These are phyloP conservation scores for Ogataea parapolymorpha DNA, from an alignment of 805 yeast genomes.

Conservation along the genomic window DNA sequence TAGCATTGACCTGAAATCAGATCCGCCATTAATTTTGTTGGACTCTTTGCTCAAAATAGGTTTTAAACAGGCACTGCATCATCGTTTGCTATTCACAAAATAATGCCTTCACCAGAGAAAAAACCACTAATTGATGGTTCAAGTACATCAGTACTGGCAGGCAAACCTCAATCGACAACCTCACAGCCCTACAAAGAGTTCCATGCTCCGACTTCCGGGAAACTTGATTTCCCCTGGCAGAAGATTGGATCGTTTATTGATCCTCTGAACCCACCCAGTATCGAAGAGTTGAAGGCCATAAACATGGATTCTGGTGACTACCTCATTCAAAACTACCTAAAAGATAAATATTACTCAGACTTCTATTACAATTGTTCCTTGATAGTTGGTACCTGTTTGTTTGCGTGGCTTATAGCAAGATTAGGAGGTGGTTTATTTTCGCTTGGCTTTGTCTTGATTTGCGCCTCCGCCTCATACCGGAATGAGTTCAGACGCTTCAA, in stretches of 20 bases:
- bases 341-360: conserved; percentile 69
- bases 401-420: conserved; percentile 65
- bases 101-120: conserved; percentile 3
- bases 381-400: conserved; percentile 67
- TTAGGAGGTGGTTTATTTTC: conserved; percentile 64
- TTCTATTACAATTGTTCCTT: conserved; percentile 66
- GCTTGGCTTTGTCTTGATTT: conserved; percentile 54
- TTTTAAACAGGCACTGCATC: too few species aligned
- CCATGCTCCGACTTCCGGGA: conserved; percentile 13
- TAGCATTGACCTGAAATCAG: background rate
- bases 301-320: conserved; percentile 22
- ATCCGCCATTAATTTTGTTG: background rate
- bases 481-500: conserved; percentile 74
- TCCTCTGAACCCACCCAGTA: conserved; percentile 22
- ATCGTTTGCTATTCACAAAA: conserved; percentile 4
- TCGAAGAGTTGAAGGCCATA: conserved; percentile 17
- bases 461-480: conserved; percentile 64
- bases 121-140: background rate
- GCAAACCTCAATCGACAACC: background rate
- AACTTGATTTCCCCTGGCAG: conserved; percentile 33
- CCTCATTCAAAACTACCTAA: conserved; percentile 53
- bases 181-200: conserved; percentile 6
- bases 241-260: conserved; percentile 34
- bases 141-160: background rate
- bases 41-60: background rate